These are phyloP conservation scores for Adansonia madagascariensis DNA, from an alignment of 441 rosid species.

Conservation along the genomic window DNA sequence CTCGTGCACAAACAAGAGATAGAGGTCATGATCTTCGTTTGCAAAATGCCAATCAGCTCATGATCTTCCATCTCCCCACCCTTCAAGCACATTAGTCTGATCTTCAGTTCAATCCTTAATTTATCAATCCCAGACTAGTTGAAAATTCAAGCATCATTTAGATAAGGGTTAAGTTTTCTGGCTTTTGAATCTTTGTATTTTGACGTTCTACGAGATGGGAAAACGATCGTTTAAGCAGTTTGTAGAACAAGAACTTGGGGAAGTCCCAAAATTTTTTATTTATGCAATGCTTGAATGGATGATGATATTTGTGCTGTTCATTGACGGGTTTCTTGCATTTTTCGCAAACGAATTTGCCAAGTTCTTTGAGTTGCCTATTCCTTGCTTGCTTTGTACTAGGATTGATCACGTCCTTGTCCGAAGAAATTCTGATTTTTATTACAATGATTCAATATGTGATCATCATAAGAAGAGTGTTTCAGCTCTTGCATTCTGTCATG, in stretches of 20 bases:
- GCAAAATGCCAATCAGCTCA: constrained; percentile 37
- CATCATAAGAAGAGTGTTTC: constrained; percentile 81
- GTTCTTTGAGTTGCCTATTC: constrained; percentile 73
- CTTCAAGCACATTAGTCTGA: constrained; percentile 18
- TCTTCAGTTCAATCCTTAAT: constrained; percentile 6
- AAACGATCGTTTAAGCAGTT: constrained; percentile 62
- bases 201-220: constrained; percentile 40
- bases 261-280: constrained; percentile 59
- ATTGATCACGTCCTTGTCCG: constrained; percentile 72
- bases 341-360: constrained; percentile 65
- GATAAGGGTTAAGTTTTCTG: no score
- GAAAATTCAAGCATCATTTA: background rate
- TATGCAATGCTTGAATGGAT: constrained; percentile 87
- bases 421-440: constrained; percentile 65
- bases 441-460: constrained; percentile 81
- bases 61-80: constrained; percentile 40
- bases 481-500: constrained; percentile 78
- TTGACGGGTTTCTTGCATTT: constrained; percentile 80
- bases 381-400: constrained; percentile 91
- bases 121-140: background rate
- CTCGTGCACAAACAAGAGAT: constrained; percentile 22
- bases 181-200: constrained; percentile 5
- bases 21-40: constrained; percentile 48
- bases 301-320: constrained; percentile 63
- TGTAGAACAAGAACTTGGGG: constrained; percentile 78